Evolutionary conservation across 2,329 filamentous ascomycete genomes (phyloP).

Genomic region (Phyllosticta capitalensis): DNA sequence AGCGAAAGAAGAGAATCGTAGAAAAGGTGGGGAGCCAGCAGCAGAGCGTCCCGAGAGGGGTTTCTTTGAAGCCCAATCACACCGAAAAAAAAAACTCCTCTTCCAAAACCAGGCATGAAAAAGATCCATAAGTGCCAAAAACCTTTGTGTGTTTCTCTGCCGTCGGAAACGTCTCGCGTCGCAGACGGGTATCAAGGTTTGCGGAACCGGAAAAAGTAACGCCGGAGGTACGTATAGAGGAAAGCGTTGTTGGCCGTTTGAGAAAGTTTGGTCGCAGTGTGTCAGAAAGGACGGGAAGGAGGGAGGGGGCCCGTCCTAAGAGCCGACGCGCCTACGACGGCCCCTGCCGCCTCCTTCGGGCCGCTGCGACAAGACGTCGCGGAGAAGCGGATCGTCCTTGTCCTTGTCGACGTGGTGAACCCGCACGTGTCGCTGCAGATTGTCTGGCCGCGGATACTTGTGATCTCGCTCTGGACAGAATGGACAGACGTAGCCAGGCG

Average conservation of each 20-base stretch:
- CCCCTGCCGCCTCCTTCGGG: conserved; percentile 77
- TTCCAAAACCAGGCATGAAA: not conserved
- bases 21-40: not conserved
- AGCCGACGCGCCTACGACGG: conserved; percentile 57
- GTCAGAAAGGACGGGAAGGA: not conserved
- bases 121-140: not conserved
- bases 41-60: not conserved
- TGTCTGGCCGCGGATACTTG: conserved; percentile 89
- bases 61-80: not conserved
- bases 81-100: not conserved
- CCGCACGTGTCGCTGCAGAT: conserved; percentile 87
- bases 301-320: not conserved
- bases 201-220: not conserved
- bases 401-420: conserved; percentile 86
- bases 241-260: not conserved
- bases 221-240: not conserved
- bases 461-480: conserved; percentile 93
- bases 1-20: not conserved
- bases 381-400: conserved; percentile 72
- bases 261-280: not conserved
- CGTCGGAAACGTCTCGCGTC: not conserved
- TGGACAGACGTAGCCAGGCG: conserved; percentile 89
- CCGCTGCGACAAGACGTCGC: conserved; percentile 77
- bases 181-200: not conserved
- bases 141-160: not conserved